phyloP scores from a whole-genome alignment of 768 basidiomycete genomes.

The Russula ochroleuca region DNA sequence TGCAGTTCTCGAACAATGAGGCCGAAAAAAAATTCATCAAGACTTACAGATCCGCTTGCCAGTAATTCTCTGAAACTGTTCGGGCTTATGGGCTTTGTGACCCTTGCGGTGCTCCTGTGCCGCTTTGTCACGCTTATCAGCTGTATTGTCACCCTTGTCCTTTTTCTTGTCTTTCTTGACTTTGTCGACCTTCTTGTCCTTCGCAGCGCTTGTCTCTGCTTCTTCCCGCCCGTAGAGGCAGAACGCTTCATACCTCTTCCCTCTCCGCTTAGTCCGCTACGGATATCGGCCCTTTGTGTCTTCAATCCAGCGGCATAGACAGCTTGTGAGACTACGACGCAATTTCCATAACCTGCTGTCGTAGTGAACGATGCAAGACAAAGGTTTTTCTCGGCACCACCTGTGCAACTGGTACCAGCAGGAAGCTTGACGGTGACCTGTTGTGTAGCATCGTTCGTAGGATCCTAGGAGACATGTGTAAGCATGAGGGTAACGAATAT shows the following conservation, averaged over 20 bases:
- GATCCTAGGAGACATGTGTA: constrained; percentile 30
- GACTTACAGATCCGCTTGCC: constrained; percentile 9
- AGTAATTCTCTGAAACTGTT: not conserved
- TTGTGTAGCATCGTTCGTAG: constrained; percentile 38
- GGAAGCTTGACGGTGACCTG: constrained; percentile 45
- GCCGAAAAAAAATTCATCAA: not conserved
- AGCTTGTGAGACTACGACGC: constrained; percentile 44
- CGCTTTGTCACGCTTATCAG: too few relatives aligned
- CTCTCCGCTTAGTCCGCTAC: too few relatives aligned
- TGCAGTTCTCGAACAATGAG: not conserved
- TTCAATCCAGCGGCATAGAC: too few relatives aligned
- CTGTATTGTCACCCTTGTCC: not conserved
- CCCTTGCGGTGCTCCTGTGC: too few relatives aligned
- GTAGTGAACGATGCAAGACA: constrained; percentile 52
- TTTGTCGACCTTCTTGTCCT: not conserved
- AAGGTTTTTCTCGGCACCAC: constrained; percentile 36
- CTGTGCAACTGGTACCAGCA: constrained; percentile 47
- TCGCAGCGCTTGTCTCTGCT: not conserved
- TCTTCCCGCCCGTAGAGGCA: not conserved
- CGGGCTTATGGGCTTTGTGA: not conserved
- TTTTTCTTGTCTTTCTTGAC: not conserved
- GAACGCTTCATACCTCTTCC: not conserved
- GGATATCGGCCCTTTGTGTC: too few relatives aligned
- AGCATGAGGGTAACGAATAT: not conserved
- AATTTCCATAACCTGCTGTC: constrained; percentile 51